Percentiles rank a stretch among this genome's conserved stretches.
Conservation (phyloP, 225 moss, liverwort and hornwort genomes). For the Marchantia paleacea region DNA sequence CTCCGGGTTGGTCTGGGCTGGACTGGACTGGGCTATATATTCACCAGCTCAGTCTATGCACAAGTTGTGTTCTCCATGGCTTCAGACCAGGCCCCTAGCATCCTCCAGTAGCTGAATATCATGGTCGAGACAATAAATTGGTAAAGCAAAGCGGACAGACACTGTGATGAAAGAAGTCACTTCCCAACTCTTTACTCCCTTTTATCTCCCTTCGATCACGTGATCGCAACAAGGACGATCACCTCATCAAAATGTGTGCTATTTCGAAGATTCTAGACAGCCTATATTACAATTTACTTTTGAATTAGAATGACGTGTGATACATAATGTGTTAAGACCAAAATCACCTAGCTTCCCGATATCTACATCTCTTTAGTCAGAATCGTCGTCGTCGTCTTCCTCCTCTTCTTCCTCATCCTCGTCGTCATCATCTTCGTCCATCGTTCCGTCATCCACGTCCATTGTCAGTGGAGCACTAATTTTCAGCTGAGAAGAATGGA, state of each 20-base stretch:
- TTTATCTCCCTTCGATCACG: background rate
- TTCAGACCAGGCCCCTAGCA: background rate
- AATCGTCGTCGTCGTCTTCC: slow-evolving; percentile 6
- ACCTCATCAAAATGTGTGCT: background rate
- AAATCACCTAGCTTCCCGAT: background rate
- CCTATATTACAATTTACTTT: background rate
- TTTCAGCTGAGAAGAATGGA: slow-evolving; percentile 67
- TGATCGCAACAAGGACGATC: background rate
- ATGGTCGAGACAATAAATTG: background rate
- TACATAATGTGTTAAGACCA: background rate
- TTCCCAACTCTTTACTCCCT: slow-evolving; percentile 9
- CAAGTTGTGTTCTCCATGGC: background rate
- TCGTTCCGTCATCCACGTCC: slow-evolving; percentile 42
- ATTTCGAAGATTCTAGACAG: background rate
- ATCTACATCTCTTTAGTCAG: slow-evolving; percentile 6
- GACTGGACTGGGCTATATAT: too few species aligned
- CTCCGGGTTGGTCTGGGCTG: too few species aligned
- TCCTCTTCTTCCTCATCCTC: slow-evolving; percentile 40
- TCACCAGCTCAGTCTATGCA: background rate
- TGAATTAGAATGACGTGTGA: background rate
- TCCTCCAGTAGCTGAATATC: background rate
- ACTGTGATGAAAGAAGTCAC: background rate
- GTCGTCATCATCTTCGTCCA: slow-evolving; percentile 40
- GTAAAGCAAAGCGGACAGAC: background rate
- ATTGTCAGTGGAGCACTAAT: slow-evolving; percentile 61